Evolutionary conservation across 441 rosid species (phyloP).

Genomic region (Geranium incanum): DNA sequence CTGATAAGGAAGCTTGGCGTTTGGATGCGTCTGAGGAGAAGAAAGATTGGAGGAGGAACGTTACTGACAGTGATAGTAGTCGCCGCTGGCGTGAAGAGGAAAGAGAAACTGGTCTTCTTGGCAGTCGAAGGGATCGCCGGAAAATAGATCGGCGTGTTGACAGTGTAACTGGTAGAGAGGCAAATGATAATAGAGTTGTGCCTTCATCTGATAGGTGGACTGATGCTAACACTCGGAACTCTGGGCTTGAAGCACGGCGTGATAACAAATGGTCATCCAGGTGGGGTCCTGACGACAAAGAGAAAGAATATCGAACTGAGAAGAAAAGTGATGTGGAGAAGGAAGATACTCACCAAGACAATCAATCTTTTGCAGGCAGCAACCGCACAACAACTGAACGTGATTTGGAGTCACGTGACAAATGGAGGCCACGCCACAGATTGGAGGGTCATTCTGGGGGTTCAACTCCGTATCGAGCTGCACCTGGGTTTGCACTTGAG

Average conservation of each 20-base stretch:
- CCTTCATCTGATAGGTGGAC: slow-evolving; percentile 63
- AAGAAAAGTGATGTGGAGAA: slow-evolving; percentile 58
- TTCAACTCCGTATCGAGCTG: slow-evolving; percentile 52
- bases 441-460: slow-evolving; percentile 43
- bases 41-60: slow-evolving; percentile 71
- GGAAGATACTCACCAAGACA: slow-evolving; percentile 53
- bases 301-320: slow-evolving; percentile 60
- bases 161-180: slow-evolving; percentile 41
- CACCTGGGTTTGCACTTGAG: slow-evolving; percentile 81
- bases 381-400: slow-evolving; percentile 51
- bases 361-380: slow-evolving; percentile 34
- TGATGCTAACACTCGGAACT: slow-evolving; percentile 41
- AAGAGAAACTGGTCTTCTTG: slow-evolving; percentile 84
- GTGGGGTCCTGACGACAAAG: slow-evolving; percentile 99
- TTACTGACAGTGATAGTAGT: slow-evolving; percentile 46
- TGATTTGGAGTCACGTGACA: slow-evolving; percentile 78
- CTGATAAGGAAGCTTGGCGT: slow-evolving; percentile 78
- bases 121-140: slow-evolving; percentile 61
- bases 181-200: slow-evolving; percentile 43
- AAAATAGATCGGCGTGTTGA: slow-evolving; percentile 72
- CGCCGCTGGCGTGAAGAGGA: slow-evolving; percentile 98
- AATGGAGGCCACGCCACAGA: slow-evolving; percentile 89
- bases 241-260: slow-evolving; percentile 52
- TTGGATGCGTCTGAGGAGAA: slow-evolving; percentile 76
- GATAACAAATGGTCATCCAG: slow-evolving; percentile 97